Percentiles rank a stretch among this genome's conserved stretches.
Conservation (phyloP, 2,329 filamentous ascomycete species). For the Apiospora rasikravindrae region DNA sequence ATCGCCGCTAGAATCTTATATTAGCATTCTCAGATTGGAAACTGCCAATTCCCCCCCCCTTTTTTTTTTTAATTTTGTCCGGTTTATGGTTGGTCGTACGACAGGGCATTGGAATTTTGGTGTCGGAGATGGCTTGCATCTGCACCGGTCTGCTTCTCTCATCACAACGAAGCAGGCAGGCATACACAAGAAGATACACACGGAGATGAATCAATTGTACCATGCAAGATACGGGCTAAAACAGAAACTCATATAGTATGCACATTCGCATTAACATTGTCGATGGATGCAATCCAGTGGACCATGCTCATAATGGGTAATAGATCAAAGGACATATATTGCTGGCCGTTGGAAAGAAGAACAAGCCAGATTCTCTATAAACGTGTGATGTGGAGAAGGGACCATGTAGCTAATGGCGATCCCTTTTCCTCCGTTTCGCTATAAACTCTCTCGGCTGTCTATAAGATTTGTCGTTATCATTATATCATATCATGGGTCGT, state of each 20-base stretch:
- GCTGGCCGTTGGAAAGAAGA: background rate
- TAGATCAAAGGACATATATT: constrained; percentile 1
- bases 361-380: constrained; percentile 13
- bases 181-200: background rate
- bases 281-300: background rate
- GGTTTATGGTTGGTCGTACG: background rate
- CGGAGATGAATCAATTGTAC: background rate
- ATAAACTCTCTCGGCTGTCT: background rate
- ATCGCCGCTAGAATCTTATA: too few relatives aligned
- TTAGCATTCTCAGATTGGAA: too few relatives aligned
- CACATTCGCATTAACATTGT: background rate
- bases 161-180: too few relatives aligned
- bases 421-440: background rate
- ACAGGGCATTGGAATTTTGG: background rate
- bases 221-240: background rate
- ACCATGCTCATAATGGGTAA: background rate
- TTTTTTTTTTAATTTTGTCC: background rate
- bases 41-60: background rate
- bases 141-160: too few relatives aligned
- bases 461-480: constrained; percentile 25
- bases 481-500: constrained; percentile 24
- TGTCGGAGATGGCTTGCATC: background rate
- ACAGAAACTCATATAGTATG: background rate
- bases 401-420: background rate
- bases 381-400: background rate